Base-by-base conservation (phyloP, 163 green algal genomes). In the Scenedesmus sp. region DNA sequence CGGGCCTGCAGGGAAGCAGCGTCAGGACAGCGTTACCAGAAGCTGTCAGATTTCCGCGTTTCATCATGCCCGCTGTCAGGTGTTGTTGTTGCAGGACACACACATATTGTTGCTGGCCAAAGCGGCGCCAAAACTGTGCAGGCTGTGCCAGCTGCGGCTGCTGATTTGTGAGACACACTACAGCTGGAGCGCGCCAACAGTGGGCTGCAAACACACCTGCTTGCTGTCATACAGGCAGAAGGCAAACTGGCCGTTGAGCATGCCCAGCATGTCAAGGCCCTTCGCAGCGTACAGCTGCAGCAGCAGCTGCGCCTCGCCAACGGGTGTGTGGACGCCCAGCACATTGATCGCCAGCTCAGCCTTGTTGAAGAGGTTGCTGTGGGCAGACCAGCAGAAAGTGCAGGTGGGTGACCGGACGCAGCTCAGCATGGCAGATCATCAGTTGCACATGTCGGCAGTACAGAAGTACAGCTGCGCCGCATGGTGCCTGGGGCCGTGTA, bases 191-290 rank as follows among this genome's bases (percentile, higher is more conserved):
- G 3, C 2, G 22, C 22, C 22, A 33, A 35, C 22, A 12, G 30
- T 43, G 9, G 13, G 12, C 35, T 9, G 4, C 18, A 3, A 24
- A 35, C 89, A 40, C 89, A 95, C 91, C 88, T 91, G 93, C 73
- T 94, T 95, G 72, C 87, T 92, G 68, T 96, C 94, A 72, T 94
- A 96, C n/a, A 96, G 92, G 51, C 91, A 93, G 68, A 96, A 95
- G 0, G 94, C 89, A 86, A 94, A 96, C 68, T 92, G 68, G 10
- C 94, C 94, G 15, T 93, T 51, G 46, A 96, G 93, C 81, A 91
- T 90, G 22, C 87, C 90, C 44, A 96, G 87, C 93, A 96, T 91
- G 30, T 93, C 93, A 37, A 94, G 88, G 6, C 94, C 94, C 13
- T 91, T 70, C 30, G 88, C 80, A 15, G 65, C 86, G 43, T 95